Base-by-base conservation (phyloP, 2,329 filamentous ascomycete genomes). In the Cercospora sp. region DNA sequence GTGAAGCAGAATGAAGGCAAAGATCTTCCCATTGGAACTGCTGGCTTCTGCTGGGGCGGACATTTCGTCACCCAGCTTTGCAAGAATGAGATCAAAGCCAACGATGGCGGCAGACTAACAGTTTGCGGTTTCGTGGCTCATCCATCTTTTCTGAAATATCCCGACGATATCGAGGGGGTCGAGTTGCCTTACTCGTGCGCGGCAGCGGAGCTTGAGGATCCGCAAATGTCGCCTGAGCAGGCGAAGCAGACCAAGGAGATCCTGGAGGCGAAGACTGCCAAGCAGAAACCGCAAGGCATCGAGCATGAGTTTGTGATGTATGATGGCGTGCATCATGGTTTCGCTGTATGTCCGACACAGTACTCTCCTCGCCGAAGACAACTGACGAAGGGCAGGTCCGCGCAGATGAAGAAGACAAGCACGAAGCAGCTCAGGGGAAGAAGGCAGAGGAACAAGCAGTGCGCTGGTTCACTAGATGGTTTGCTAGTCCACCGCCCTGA, bases 221-320 rank as follows among this genome's bases (percentile, higher is more conserved):
- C 67, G 53, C 71, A 74, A 65, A 77, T 79, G 70, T 72, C 74
- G 8, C 62, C 73, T 9, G 74, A 73, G 53, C 72, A 80, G 53
- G 76, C 76, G 1, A 76, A 78, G 66, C 70, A 74, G 70, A 78
- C 76, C 12, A 74, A 76, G 65, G 74, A 75, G 37, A 71, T 80
- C 12, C 59, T 81, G 55, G 70, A 72, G 53, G 72, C 69, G 5
- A 80, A 80, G 75, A 80, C 73, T 6, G 74, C 74, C 9, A 77
- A 77, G 72, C 72, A 63, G 37, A 74, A 78, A 62, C 73, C 73
- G 21, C 67, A 72, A 28, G 77, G 78, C 21, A 74, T 78, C n/a
- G 75, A 77, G 71, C 76, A 78, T 70, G 78, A 81, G 66, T 77
- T 79, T 66, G 74, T 79, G 2, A 74, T 78, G 73, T 81, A 80